Base-by-base conservation (phyloP, 495 filamentous ascomycete genomes). In the Cryomyces antarcticus region DNA sequence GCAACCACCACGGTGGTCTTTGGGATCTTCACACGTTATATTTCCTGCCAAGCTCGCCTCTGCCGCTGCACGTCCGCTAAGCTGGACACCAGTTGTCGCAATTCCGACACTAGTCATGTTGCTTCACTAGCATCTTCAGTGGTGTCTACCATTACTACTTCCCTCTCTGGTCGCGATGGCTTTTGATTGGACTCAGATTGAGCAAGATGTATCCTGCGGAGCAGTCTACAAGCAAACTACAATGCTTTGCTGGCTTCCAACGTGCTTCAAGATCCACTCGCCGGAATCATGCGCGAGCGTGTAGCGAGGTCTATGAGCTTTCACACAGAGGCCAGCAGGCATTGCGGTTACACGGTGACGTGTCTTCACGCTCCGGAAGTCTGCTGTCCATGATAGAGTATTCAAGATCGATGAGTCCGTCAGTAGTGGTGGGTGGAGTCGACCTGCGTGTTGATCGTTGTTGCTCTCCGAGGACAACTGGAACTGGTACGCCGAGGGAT, bases 221-320 rank as follows among this genome's bases (percentile, higher is more conserved):
- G 33, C 33, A 35, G 41, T 43, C 41, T 34, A 34, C 41, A 43
- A 34, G 28, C 41, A 27, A 24, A 37, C 17, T 30, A 7, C 24
- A 12, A 24, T 37, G 7, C 31, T 35, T 12, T 35, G 12, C 35
- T 11, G 12, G 6, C 33, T 28, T 37, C 30, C 34, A 43, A 24
- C 31, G 11, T 43, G 41, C 31, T 43, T 27, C 35, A 6, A 52
- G 49, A 62, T 63, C 56, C 66, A 67, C 67, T 72, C 66, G 68
- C 58, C 66, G 50, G 67, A 68, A 67, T 59, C 63, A 58, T 47
- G 46, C 43, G 51, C 46, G 47, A 33, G 48, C 42, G 48, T 54
- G 64, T 58, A 61, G 67, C 69, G 69, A 71, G 64, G 60, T 65
- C 52, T 46, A 52, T 53, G 43, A 52, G 45, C 41, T 61, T 44